Evolutionary conservation across 257 asterid genomes (phyloP), one percentile per base, ranked within the genome.

Genomic region (Solanum pennellii): DNA sequence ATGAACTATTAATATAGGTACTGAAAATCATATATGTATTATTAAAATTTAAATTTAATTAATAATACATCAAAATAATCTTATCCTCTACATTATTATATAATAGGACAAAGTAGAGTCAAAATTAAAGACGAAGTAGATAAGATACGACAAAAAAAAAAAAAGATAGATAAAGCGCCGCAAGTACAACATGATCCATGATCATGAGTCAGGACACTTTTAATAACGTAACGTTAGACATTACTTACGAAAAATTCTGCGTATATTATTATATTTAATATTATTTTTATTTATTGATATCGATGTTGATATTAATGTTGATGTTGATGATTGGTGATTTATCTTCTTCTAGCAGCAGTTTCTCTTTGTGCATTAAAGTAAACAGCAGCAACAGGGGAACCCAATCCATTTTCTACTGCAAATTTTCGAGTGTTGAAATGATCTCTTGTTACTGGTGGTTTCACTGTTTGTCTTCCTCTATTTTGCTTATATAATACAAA

Each of bases 321-420:
- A 33, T 33, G 35, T 33, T 33, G 39, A 37, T 37, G 9, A 49
- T 49, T 14, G 59, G 6, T 49, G 60, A 15, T 25, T 91, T 88
- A 94, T 94, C 98, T 94, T 92, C 92, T 94, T 87, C 97, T 92
- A 72, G 98, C 94, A 25, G 97, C 97, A 84, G 98, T 94, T 91
- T 96, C 98, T 89, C 98, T 93, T 72, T 95, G 99, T 20, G 99
- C 98, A 88, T 95, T 95, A 89, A 96, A 96, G 87, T 95, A 96
- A 0, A 93, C 94, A 0, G 95, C 96, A 23, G 98, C 98, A 5
- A 96, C 98, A 0, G 99, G 99, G 27, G 85, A 75, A 14, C 95
- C 98, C 69, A 96, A 90, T 27, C 88, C 94, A 82, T 93, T 91
- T 65, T 92, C 94, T 60, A 93, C 89, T 2, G 96, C 93, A 89